Conservation (phyloP, 768 basidiomycete genomes). For the Pisolithus sp. region DNA sequence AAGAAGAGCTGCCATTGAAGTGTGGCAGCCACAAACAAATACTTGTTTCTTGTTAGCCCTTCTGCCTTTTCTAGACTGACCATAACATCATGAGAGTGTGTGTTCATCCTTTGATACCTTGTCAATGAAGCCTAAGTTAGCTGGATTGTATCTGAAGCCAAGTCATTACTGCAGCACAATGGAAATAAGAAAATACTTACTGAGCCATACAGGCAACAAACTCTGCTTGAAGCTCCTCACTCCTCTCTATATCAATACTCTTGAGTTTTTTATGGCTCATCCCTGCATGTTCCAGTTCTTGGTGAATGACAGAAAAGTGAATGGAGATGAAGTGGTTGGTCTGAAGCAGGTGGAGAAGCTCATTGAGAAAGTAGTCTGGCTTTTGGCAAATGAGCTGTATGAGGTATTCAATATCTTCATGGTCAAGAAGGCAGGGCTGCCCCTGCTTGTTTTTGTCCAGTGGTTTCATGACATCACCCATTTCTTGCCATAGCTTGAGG, state of each 20-base stretch:
- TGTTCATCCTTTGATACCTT: constrained; percentile 25
- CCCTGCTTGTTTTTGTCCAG: no score
- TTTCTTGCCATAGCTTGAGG: no score
- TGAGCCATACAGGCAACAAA: constrained; percentile 5
- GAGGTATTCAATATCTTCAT: constrained; percentile 11
- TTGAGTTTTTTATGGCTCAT: constrained; percentile 19
- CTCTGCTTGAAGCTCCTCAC: background rate
- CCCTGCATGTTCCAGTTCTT: constrained; percentile 19
- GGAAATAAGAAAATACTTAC: background rate
- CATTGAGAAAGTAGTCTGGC: constrained; percentile 18
- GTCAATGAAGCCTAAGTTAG: no score
- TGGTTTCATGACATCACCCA: no score
- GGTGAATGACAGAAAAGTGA: constrained; percentile 28
- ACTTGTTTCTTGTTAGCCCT: background rate
- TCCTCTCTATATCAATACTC: background rate
- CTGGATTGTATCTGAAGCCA: constrained; percentile 2
- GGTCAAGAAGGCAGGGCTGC: background rate
- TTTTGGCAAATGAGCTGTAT: constrained; percentile 13
- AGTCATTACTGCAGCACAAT: no score
- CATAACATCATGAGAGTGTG: constrained; percentile 17
- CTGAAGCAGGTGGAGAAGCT: constrained; percentile 8
- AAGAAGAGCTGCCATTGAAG: no score
- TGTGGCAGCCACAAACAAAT: constrained; percentile 13
- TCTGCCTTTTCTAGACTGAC: constrained; percentile 10
- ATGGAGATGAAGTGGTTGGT: constrained; percentile 23